Evolutionary conservation across 768 basidiomycete species (phyloP).

Genomic region (Naganishia friedmannii): DNA sequence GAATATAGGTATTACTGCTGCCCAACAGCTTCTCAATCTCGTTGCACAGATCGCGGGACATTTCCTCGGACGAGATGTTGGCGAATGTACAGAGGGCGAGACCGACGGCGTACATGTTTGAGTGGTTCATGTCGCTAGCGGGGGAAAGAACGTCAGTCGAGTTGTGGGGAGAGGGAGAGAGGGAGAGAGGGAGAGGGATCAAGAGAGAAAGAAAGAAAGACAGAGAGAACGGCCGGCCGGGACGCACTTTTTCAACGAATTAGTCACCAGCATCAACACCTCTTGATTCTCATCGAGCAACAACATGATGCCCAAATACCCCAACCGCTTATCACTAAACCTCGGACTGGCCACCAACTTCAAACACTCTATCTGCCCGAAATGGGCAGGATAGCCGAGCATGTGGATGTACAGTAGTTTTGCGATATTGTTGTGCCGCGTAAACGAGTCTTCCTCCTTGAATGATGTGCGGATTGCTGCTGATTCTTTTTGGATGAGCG

Average conservation of each 20-base stretch:
- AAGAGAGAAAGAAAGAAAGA: too few relatives aligned
- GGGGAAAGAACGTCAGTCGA: too few relatives aligned
- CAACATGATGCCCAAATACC: slow-evolving; percentile 97
- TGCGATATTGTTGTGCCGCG: slow-evolving; percentile 94
- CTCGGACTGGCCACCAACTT: slow-evolving; percentile 78
- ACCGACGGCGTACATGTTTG: slow-evolving; percentile 98
- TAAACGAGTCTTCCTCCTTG: slow-evolving; percentile 91
- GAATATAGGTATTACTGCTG: slow-evolving; percentile 96
- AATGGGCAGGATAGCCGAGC: slow-evolving; percentile 89
- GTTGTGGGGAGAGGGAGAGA: neutral
- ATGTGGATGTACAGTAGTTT: slow-evolving; percentile 86
- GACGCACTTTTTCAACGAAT: slow-evolving; percentile 90
- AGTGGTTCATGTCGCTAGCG: slow-evolving; percentile 99
- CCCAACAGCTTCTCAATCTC: slow-evolving; percentile 97
- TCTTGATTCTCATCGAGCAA: slow-evolving; percentile 96
- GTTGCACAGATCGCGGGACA: slow-evolving; percentile 96
- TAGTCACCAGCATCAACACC: slow-evolving; percentile 93
- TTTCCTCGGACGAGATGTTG: slow-evolving; percentile 98
- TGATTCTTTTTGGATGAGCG: slow-evolving; percentile 88
- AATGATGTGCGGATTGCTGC: slow-evolving; percentile 94
- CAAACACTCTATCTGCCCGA: slow-evolving; percentile 76
- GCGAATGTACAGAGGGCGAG: slow-evolving; percentile 96
- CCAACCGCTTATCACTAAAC: slow-evolving; percentile 92
- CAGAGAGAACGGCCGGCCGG: too few relatives aligned
- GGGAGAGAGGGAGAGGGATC: too few relatives aligned